Evolutionary conservation across 2,329 filamentous ascomycete species (phyloP).

Genomic region (Akanthomyces lecanii): DNA sequence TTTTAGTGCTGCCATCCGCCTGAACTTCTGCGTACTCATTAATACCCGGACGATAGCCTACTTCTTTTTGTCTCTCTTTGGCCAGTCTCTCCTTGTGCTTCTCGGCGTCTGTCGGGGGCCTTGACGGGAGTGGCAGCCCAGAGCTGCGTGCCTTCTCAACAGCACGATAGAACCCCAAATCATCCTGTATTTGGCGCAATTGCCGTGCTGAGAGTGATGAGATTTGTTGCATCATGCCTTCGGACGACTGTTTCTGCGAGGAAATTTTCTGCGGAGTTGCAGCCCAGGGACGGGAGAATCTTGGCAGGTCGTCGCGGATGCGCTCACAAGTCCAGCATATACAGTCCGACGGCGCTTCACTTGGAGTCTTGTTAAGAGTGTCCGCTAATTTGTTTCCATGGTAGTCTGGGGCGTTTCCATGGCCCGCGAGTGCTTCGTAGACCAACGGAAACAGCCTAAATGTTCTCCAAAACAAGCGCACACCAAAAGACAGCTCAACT

Average conservation of each 20-base stretch:
- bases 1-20: background rate
- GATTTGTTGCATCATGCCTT: background rate
- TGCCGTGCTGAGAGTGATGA: background rate
- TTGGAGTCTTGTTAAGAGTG: background rate
- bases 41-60: background rate
- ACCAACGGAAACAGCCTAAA: background rate
- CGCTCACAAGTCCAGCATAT: slow-evolving; percentile 2
- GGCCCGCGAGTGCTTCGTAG: background rate
- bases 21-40: slow-evolving; percentile 1
- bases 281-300: background rate
- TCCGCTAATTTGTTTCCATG: background rate
- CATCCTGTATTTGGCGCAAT: slow-evolving; percentile 2
- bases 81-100: background rate
- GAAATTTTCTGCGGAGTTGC: background rate
- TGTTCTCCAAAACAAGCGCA: background rate
- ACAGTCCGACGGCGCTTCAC: background rate
- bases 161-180: background rate
- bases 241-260: background rate
- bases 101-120: background rate
- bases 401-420: background rate
- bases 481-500: background rate
- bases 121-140: background rate
- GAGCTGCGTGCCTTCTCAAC: background rate
- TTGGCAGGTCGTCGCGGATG: background rate
- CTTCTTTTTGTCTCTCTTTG: background rate